These are phyloP conservation scores for Stygiomarasmius scandens DNA, from an alignment of 1,284 basidiomycete genomes.

Conservation along the genomic window DNA sequence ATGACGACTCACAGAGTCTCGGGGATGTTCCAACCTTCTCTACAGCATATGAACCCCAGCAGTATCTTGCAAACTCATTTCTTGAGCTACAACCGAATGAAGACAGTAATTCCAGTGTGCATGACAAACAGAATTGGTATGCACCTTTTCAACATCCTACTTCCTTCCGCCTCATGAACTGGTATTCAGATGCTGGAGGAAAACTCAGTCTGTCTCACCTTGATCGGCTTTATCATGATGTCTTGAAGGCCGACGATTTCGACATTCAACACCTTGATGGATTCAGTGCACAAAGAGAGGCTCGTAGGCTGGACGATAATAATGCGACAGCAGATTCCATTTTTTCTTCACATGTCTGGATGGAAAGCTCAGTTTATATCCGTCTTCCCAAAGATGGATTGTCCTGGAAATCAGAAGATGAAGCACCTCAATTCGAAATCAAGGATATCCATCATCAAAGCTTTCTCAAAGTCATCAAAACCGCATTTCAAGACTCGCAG, in stretches of 20 bases:
- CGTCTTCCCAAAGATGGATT: neutral
- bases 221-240: conserved; percentile 7
- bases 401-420: neutral
- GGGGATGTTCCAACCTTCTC: no score
- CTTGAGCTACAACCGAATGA: no score
- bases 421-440: neutral
- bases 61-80: no score
- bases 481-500: neutral
- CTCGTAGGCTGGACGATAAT: neutral
- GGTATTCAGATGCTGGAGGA: neutral
- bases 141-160: neutral
- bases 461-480: neutral
- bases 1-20: no score
- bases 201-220: neutral
- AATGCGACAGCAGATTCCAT: neutral
- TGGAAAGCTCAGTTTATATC: neutral
- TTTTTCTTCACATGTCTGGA: conserved; percentile 7
- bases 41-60: no score
- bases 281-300: neutral
- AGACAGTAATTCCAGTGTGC: no score
- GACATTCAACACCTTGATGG: neutral
- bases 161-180: conserved; percentile 3
- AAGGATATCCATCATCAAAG: neutral
- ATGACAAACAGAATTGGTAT: no score
- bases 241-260: conserved; percentile 4